Base-by-base conservation (phyloP, 140 eudicot genomes). In the Artemisia princeps region DNA sequence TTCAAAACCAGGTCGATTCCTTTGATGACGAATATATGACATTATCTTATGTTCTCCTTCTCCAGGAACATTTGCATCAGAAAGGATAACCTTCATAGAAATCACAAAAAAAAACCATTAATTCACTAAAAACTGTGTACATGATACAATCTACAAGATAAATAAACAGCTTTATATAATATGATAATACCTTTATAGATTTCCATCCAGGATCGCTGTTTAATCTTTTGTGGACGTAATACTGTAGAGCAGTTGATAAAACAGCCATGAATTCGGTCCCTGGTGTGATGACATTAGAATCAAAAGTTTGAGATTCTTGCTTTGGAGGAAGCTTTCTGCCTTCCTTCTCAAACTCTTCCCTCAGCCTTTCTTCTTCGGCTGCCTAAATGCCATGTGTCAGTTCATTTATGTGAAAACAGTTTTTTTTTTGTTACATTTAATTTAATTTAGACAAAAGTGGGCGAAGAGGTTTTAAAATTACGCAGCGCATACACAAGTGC, bases 1-100 rank as follows among this genome's bases (percentile, higher is more conserved):
- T 82, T 92, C 89, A 84, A 76, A 86, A 60, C 84, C 83, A 68
- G 94, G 96, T 71, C 74, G 86, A 76, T 88, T 88, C 67, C 98
- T 81, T 60, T 92, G 98, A 12, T 74, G 96, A 53, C 98, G 98
- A 63, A 92, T 82, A 62, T 92, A 92, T 17, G 99, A 92, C 94
- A 92, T 92, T n/a, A 92, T 82, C 67, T 92, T 92, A 68, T 92
- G 99, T 56, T 92, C 98, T 69, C 98, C 98, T 84, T 92, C 98
- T 12, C 98, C 98, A 56, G 98, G 94, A 74, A 86, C 95, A 68
- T 88, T 92, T 52, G 98, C 98, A 84, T 92, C 94, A 63, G 98
- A 92, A 74, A 92, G 91, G 20, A 86, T 86, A 68, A 92, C 96
- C 99, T 92, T 63, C 80, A 81, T 55, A 60, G 5, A 26, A 70